Percentiles rank a stretch among this genome's conserved stretches.
phyloP scores from a whole-genome alignment of 768 basidiomycete species.

The Pseudohyphozyma bogoriensis region DNA sequence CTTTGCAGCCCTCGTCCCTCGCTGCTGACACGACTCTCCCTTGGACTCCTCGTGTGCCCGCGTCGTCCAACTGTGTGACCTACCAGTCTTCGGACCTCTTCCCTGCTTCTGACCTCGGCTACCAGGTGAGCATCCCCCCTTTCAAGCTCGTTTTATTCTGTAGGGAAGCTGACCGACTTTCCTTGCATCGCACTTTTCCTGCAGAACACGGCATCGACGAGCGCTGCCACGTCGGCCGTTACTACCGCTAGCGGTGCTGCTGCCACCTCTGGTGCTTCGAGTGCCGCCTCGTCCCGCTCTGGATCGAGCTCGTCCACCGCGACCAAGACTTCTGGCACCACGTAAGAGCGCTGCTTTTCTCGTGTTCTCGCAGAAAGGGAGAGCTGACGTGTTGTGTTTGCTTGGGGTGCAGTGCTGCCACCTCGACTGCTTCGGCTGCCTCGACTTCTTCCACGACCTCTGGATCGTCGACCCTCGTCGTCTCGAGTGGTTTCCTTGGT shows the following conservation, averaged over 20 bases:
- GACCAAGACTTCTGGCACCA: not conserved
- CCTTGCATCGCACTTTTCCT: not conserved
- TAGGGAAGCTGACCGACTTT: not conserved
- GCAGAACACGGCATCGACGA: not conserved
- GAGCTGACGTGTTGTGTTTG: too few species aligned
- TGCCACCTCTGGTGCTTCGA: not conserved
- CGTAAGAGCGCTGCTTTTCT: too few species aligned
- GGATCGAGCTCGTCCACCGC: not conserved
- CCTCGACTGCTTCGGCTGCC: not conserved
- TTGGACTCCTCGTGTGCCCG: conserved; percentile 13
- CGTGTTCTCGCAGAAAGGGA: too few species aligned
- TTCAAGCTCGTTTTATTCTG: not conserved
- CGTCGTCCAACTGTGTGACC: conserved; percentile 15
- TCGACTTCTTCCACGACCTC: not conserved
- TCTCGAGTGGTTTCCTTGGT: not conserved
- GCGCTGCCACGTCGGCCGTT: not conserved
- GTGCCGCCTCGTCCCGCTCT: not conserved
- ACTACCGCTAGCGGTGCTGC: not conserved
- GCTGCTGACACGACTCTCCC: conserved; percentile 4
- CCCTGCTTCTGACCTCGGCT: not conserved
- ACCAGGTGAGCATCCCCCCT: not conserved
- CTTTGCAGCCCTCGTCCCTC: conserved; percentile 8
- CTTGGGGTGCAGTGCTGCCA: too few species aligned
- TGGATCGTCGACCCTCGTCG: not conserved
- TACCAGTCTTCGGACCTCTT: conserved; percentile 8